Percentiles rank a stretch among this genome's conserved stretches.
These are phyloP conservation scores for Akanthomyces lecanii DNA, from an alignment of 2,329 filamentous ascomycete species.

Conservation along the genomic window DNA sequence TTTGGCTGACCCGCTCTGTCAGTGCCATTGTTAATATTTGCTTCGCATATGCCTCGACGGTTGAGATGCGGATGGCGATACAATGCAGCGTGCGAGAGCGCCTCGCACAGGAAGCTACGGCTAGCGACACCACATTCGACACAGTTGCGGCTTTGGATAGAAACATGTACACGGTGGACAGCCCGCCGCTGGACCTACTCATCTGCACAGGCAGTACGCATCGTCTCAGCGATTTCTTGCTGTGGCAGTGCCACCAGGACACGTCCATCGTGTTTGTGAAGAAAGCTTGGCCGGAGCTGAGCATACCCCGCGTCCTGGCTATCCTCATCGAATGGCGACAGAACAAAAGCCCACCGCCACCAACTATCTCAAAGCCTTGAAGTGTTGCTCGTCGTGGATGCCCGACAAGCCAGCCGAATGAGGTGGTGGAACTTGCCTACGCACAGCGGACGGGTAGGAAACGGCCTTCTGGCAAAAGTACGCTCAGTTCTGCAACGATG, in stretches of 20 bases:
- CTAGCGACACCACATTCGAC: conserved; percentile 50
- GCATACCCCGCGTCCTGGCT: conserved; percentile 79
- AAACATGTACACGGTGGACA: conserved; percentile 74
- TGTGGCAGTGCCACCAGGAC: conserved; percentile 86
- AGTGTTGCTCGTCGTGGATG: too few species aligned
- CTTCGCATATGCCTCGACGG: not conserved
- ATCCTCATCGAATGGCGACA: conserved; percentile 74
- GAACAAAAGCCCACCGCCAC: not conserved
- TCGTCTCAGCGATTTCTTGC: conserved; percentile 85
- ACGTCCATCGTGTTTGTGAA: conserved; percentile 82
- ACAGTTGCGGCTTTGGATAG: conserved; percentile 67
- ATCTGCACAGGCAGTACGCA: conserved; percentile 82
- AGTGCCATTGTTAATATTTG: conserved; percentile 57
- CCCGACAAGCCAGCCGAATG: too few species aligned
- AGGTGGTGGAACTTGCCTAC: too few species aligned
- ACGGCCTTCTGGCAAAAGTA: too few species aligned
- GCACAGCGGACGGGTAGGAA: too few species aligned
- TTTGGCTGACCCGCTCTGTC: not conserved
- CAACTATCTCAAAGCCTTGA: too few species aligned
- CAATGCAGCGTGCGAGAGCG: conserved; percentile 26
- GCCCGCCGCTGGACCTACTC: conserved; percentile 79
- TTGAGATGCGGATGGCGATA: not conserved
- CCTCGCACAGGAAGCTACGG: conserved; percentile 46
- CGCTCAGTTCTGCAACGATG: too few species aligned
- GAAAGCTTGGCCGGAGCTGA: conserved; percentile 85